A percentile compares a stretch with the other conserved stretches of the same genome.
Evolutionary conservation across 2,329 filamentous ascomycete species (phyloP).

Genomic region (Knoxdaviesia proteae): DNA sequence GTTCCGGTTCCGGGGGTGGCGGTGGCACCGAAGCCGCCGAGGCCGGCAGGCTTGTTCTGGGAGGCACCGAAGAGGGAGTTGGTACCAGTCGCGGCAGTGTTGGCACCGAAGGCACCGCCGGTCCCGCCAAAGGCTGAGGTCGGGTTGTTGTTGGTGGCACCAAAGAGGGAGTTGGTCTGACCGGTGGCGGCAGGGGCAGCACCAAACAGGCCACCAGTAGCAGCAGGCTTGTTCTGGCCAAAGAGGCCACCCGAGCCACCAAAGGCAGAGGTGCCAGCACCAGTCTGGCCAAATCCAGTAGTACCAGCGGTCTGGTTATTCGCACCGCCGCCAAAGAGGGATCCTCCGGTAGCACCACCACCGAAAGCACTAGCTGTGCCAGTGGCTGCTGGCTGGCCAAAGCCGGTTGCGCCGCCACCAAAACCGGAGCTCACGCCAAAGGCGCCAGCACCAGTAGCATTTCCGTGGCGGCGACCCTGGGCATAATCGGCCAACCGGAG

Average conservation of each 20-base stretch:
- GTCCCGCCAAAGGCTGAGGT: conserved; percentile 7
- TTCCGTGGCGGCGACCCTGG: conserved; percentile 67
- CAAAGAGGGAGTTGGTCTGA: conserved; percentile 7
- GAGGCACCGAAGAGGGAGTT: conserved; percentile 3
- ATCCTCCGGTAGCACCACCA: conserved; percentile 3
- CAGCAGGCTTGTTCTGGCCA: conserved; percentile 12
- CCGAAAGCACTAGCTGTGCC: conserved; percentile 24
- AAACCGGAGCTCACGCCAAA: conserved; percentile 46
- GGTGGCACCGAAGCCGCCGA: conserved; percentile 20
- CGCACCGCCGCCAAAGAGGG: conserved; percentile 5
- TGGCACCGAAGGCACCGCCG: conserved; percentile 6
- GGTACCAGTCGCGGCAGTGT: conserved; percentile 5
- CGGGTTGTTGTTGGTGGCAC: conserved; percentile 9
- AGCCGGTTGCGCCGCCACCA: conserved; percentile 23
- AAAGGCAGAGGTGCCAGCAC: conserved; percentile 7
- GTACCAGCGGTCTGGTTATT: conserved; percentile 12
- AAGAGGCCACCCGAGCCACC: conserved; percentile 10
- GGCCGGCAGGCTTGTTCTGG: conserved; percentile 18
- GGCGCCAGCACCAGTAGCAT: conserved; percentile 61
- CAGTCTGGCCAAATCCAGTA: conserved; percentile 20
- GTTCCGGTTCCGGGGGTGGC: conserved; percentile 7
- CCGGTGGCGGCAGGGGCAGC: conserved; percentile 8
- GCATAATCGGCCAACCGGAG: conserved; percentile 70
- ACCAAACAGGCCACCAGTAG: conserved; percentile 18
- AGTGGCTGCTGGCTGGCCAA: conserved; percentile 17